These are phyloP conservation scores for Syzygium aqueum DNA, from an alignment of 345 rosid genomes.

Conservation along the genomic window DNA sequence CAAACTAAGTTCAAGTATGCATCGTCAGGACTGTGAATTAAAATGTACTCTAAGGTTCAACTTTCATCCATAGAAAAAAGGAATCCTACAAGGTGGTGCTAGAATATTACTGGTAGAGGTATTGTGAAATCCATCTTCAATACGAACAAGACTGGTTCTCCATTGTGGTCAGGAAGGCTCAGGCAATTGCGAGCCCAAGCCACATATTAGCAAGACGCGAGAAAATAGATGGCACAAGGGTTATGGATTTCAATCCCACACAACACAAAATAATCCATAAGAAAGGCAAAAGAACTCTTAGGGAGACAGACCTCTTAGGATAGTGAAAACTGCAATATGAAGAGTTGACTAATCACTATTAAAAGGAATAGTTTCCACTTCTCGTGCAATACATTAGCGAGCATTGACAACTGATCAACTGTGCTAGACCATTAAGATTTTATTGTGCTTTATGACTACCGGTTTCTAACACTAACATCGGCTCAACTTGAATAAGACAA, in stretches of 20 bases:
- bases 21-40: neutral
- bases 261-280: neutral
- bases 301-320: neutral
- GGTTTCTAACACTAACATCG: neutral
- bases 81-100: neutral
- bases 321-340: neutral
- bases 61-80: neutral
- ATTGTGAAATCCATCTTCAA: too few species aligned
- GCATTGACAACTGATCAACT: neutral
- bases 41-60: neutral
- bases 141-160: too few species aligned
- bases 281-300: too few species aligned
- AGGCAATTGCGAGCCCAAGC: neutral
- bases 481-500: neutral
- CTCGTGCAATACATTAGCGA: neutral
- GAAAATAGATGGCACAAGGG: neutral
- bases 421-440: neutral
- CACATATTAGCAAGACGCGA: neutral
- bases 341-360: neutral
- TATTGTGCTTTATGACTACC: neutral
- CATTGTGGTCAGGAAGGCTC: too few species aligned
- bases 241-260: neutral
- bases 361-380: neutral
- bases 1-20: neutral
- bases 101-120: neutral